Conservation (phyloP, 495 filamentous ascomycete species). For the Lophium mytilinum region DNA sequence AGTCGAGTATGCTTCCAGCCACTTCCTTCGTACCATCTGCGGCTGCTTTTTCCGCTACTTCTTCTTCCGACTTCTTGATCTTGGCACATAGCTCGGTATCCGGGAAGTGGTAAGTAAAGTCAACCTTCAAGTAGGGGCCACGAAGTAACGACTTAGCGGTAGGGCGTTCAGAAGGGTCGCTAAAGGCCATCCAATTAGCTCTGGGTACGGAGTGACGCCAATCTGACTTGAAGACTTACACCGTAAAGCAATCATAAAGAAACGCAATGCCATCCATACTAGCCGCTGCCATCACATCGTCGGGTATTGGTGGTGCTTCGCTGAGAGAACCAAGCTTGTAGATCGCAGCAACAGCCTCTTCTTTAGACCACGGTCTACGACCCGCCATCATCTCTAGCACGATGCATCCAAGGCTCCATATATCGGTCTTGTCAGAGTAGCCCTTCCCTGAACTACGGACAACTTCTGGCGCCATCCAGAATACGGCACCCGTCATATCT, state of each 20-base stretch:
- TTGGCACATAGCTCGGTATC: not conserved
- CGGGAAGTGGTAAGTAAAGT: not conserved
- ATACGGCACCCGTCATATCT: conserved; percentile 61
- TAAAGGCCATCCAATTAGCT: not conserved
- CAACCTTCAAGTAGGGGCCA: not conserved
- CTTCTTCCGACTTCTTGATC: not conserved
- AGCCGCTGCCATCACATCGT: not conserved
- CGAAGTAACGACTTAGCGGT: not conserved
- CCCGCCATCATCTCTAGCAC: not conserved
- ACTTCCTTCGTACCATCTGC: too few relatives aligned
- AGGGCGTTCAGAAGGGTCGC: not conserved
- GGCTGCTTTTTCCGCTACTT: too few relatives aligned
- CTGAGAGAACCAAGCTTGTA: not conserved
- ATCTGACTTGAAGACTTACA: not conserved
- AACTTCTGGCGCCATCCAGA: too few relatives aligned
- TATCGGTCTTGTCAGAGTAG: not conserved
- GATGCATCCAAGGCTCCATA: conserved; percentile 1
- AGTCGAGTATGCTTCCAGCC: too few relatives aligned
- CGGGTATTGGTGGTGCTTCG: not conserved
- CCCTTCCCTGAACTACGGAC: too few relatives aligned
- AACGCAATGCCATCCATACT: not conserved
- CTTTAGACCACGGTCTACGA: not conserved
- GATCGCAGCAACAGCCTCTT: not conserved
- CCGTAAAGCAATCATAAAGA: not conserved
- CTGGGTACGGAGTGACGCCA: too few relatives aligned